These are phyloP conservation scores for Nyssa sinensis DNA, from an alignment of 148 eudicot genomes.

Conservation along the genomic window DNA sequence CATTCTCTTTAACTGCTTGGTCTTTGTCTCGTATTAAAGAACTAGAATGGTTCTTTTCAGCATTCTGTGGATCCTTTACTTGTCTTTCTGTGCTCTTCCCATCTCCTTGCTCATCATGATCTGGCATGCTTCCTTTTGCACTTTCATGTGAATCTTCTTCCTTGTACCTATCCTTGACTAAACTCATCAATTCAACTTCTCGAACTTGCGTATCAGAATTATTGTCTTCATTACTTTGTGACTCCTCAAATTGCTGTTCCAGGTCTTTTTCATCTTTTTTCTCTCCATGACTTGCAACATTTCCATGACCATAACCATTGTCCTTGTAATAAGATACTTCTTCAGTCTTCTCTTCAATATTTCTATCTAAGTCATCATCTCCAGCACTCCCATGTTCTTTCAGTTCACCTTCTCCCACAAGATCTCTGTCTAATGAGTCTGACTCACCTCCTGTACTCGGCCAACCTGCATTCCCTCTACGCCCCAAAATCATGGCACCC, in stretches of 20 bases:
- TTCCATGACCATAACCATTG: not conserved
- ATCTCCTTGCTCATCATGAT: constrained; percentile 5
- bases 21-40: not conserved
- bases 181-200: not conserved
- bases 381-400: not conserved
- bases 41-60: not conserved
- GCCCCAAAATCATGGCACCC: not conserved
- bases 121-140: too few species aligned
- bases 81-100: not conserved
- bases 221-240: not conserved
- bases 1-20: not conserved
- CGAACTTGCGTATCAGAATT: not conserved
- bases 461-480: constrained; percentile 6
- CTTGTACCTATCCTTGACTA: not conserved
- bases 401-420: not conserved
- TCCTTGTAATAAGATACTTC: not conserved
- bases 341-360: not conserved
- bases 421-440: not conserved
- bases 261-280: too few species aligned
- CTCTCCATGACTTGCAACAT: too few species aligned
- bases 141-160: not conserved
- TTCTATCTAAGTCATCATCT: not conserved
- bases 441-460: not conserved
- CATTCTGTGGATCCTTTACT: not conserved
- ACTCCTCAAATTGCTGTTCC: too few species aligned